phyloP scores from a whole-genome alignment of 2,329 filamentous ascomycete species.

The Orbilia quercus region DNA sequence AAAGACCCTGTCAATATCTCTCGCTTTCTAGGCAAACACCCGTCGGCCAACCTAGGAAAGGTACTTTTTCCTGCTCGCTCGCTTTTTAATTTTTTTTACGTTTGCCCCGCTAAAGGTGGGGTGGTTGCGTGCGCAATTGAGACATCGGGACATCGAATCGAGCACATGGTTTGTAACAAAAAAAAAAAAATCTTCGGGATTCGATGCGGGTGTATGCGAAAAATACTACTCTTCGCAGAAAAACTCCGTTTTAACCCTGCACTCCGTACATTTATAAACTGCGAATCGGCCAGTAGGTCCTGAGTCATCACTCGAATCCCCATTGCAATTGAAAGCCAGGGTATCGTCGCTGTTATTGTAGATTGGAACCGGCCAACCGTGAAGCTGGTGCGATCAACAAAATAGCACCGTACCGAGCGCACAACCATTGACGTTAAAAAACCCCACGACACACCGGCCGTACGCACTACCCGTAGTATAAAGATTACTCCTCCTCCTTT shows the following conservation, averaged over 20 bases:
- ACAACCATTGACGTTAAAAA: neutral
- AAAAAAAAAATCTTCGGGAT: constrained; percentile 38
- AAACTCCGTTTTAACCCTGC: constrained; percentile 29
- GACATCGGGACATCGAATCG: constrained; percentile 37
- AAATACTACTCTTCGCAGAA: constrained; percentile 12
- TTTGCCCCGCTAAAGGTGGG: constrained; percentile 30
- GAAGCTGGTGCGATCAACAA: too few species aligned
- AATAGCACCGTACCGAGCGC: too few species aligned
- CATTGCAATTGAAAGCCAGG: neutral
- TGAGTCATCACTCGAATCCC: constrained; percentile 24
- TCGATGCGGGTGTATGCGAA: constrained; percentile 46
- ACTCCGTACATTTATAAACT: constrained; percentile 2
- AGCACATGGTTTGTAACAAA: constrained; percentile 26
- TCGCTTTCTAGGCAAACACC: constrained; percentile 38
- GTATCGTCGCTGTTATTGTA: too few species aligned
- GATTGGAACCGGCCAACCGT: neutral
- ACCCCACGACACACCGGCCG: neutral
- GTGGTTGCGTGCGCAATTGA: constrained; percentile 46
- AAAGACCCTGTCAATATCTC: constrained; percentile 42
- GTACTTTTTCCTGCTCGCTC: neutral
- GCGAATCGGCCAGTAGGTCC: constrained; percentile 33
- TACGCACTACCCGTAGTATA: constrained; percentile 25
- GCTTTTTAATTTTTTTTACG: constrained; percentile 3
- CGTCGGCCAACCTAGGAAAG: constrained; percentile 5
- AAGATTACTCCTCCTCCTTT: constrained; percentile 11